A percentile compares a stretch with the other conserved stretches of the same genome.
Evolutionary conservation across 2,329 filamentous ascomycete species (phyloP).

Genomic region (Diaporthe destruens): DNA sequence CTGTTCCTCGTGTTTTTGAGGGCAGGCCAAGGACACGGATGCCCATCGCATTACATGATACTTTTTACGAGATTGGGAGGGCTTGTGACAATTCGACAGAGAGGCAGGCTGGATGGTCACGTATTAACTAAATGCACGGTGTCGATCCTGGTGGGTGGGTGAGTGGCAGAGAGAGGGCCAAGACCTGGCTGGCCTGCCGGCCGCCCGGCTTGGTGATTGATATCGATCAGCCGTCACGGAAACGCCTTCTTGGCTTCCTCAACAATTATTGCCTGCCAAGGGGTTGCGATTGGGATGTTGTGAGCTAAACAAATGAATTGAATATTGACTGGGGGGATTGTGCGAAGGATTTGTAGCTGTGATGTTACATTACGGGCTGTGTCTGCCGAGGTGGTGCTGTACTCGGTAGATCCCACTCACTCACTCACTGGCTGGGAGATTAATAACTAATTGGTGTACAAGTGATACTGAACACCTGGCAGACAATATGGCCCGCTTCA

Average conservation of each 20-base stretch:
- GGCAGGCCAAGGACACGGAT: background rate
- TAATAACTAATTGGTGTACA: background rate
- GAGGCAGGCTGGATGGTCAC: background rate
- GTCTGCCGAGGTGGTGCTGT: background rate
- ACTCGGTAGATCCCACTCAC: background rate
- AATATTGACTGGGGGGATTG: background rate
- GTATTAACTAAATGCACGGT: background rate
- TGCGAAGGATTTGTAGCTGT: background rate
- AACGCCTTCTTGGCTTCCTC: background rate
- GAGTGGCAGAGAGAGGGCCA: background rate
- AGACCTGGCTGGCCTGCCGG: background rate
- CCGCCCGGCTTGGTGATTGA: constrained; percentile 3
- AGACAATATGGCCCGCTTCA: background rate
- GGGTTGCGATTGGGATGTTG: background rate
- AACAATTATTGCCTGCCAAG: constrained; percentile 4
- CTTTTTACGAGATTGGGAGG: constrained; percentile 17
- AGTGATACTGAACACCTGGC: background rate
- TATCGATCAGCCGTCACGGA: background rate
- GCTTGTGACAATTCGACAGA: background rate
- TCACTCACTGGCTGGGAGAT: background rate
- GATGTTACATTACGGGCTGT: background rate
- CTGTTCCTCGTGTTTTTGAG: background rate
- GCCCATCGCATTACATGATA: constrained; percentile 17
- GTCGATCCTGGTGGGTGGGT: background rate
- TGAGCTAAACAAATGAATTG: background rate